These are phyloP conservation scores for Phytophthora sp. DNA, from an alignment of 352 stramenopile genomes.

Conservation along the genomic window DNA sequence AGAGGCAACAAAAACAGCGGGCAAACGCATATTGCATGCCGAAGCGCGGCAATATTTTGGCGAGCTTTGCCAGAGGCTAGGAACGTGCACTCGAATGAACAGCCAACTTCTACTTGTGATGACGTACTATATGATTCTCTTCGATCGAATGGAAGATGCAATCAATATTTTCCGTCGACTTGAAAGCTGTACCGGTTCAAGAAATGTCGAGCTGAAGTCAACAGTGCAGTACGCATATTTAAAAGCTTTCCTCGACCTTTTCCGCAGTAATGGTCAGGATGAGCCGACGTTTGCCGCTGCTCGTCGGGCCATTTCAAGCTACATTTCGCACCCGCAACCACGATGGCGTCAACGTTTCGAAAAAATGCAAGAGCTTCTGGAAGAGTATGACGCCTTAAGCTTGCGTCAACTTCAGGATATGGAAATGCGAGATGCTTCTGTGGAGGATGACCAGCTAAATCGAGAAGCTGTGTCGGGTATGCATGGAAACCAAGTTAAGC, in stretches of 20 bases:
- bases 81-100: slow-evolving; percentile 31
- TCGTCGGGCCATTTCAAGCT: slow-evolving; percentile 43
- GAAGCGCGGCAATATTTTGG: slow-evolving; percentile 48
- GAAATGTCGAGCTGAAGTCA: slow-evolving; percentile 16
- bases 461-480: not conserved
- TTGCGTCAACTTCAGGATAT: slow-evolving; percentile 22
- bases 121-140: slow-evolving; percentile 56
- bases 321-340: slow-evolving; percentile 44
- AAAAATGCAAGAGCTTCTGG: slow-evolving; percentile 45
- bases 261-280: slow-evolving; percentile 23
- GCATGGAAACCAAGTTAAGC: slow-evolving; percentile 24
- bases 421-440: slow-evolving; percentile 18
- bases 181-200: not conserved
- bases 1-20: slow-evolving; percentile 6
- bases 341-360: slow-evolving; percentile 59
- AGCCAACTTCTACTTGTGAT: slow-evolving; percentile 49
- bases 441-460: not conserved
- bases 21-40: slow-evolving; percentile 46
- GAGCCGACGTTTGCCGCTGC: slow-evolving; percentile 36
- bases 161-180: slow-evolving; percentile 44
- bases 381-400: slow-evolving; percentile 52
- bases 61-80: slow-evolving; percentile 49
- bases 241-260: slow-evolving; percentile 66
- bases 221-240: slow-evolving; percentile 69
- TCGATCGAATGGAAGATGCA: slow-evolving; percentile 46